Conservation (phyloP, 768 basidiomycete genomes). For the Lactarius akahatsu region DNA sequence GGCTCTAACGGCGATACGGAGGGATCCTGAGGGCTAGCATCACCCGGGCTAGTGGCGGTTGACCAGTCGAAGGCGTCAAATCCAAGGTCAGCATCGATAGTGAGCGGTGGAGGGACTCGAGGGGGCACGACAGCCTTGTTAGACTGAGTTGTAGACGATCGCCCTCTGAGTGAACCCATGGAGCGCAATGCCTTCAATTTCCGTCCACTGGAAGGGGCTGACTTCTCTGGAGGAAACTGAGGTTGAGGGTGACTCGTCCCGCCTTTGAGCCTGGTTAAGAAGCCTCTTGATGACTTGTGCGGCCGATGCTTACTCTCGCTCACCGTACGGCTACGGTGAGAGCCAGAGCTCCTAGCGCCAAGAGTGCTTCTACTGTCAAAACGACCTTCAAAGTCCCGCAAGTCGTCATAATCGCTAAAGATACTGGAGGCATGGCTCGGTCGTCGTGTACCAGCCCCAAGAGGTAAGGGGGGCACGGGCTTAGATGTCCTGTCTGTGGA, state of each 20-base stretch:
- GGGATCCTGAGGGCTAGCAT: slow-evolving; percentile 36
- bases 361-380: slow-evolving; percentile 81
- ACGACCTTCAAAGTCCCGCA: slow-evolving; percentile 82
- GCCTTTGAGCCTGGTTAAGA: slow-evolving; percentile 62
- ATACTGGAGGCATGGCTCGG: slow-evolving; percentile 70
- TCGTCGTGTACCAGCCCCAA: slow-evolving; percentile 48
- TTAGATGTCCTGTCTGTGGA: slow-evolving; percentile 24
- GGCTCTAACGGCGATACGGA: slow-evolving; percentile 32
- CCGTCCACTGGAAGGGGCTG: slow-evolving; percentile 43
- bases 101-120: slow-evolving; percentile 51
- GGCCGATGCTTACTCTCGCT: slow-evolving; percentile 40
- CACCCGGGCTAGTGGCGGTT: slow-evolving; percentile 33
- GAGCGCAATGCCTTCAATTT: slow-evolving; percentile 74
- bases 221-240: slow-evolving; percentile 44
- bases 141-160: slow-evolving; percentile 37
- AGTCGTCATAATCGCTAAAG: slow-evolving; percentile 86
- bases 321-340: slow-evolving; percentile 32
- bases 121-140: slow-evolving; percentile 40
- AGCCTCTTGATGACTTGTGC: slow-evolving; percentile 64
- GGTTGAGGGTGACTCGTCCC: slow-evolving; percentile 45
- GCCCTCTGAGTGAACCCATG: slow-evolving; percentile 76
- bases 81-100: slow-evolving; percentile 39
- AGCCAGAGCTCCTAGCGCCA: slow-evolving; percentile 43
- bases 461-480: slow-evolving; percentile 30
- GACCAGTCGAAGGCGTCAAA: slow-evolving; percentile 48